These are phyloP conservation scores for Fonticula alba DNA, from an alignment of 78 protist genomes.

Conservation along the genomic window DNA sequence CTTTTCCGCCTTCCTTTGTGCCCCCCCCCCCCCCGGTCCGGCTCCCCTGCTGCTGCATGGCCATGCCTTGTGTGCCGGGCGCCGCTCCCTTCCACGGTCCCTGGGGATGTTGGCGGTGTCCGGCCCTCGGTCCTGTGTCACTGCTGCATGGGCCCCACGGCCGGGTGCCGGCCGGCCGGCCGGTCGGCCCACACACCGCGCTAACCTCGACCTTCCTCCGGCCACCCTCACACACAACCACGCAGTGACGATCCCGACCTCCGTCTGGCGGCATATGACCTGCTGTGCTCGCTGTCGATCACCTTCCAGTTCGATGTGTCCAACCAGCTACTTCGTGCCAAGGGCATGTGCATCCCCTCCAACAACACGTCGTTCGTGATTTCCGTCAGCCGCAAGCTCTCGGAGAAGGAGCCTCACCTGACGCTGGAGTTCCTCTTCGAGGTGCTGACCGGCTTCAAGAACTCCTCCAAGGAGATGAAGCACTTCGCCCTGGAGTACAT, in stretches of 20 bases:
- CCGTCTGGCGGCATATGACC: conserved; percentile 36
- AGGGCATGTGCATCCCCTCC: conserved; percentile 37
- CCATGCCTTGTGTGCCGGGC: too few species aligned
- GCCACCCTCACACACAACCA: too few species aligned
- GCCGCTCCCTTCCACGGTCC: too few species aligned
- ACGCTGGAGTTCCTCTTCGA: conserved; percentile 38
- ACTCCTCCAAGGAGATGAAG: conserved; percentile 21
- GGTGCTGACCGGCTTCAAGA: conserved; percentile 8
- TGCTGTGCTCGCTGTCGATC: conserved; percentile 22
- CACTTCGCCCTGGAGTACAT: conserved; percentile 38
- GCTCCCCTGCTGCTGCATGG: too few species aligned
- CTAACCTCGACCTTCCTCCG: too few species aligned
- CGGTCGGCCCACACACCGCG: too few species aligned
- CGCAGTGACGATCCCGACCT: conserved; percentile 13
- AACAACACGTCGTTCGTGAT: conserved; percentile 26
- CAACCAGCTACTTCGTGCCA: conserved; percentile 24
- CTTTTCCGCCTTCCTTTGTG: too few species aligned
- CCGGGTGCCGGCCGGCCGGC: too few species aligned
- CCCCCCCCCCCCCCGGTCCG: too few species aligned
- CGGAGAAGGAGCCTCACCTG: conserved; percentile 17
- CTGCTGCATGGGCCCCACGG: too few species aligned
- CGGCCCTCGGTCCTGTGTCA: too few species aligned
- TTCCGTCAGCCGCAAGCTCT: conserved; percentile 15
- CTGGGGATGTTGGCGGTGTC: too few species aligned
- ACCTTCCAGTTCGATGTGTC: conserved; percentile 23